These are phyloP conservation scores for Pistacia atlantica DNA, from an alignment of 345 rosid genomes.

Conservation along the genomic window DNA sequence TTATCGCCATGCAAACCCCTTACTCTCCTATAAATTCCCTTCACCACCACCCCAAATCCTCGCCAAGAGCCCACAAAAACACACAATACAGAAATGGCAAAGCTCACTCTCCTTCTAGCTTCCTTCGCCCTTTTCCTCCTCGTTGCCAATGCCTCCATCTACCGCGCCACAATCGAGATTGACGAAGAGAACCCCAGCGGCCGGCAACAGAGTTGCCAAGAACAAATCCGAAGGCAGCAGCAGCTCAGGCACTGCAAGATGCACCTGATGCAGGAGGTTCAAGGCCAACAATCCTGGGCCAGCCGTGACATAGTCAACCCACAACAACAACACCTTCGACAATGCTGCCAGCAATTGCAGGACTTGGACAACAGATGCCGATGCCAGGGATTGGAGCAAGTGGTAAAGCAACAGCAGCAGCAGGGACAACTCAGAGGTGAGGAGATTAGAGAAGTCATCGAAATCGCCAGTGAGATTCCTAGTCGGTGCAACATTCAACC, in stretches of 20 bases:
- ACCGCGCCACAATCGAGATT: conserved; percentile 27
- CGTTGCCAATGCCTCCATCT: conserved; percentile 34
- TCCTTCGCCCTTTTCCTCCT: conserved; percentile 29
- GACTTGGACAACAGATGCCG: conserved; percentile 30
- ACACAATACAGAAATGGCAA: conserved; percentile 23
- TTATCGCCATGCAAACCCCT: conserved; percentile 28
- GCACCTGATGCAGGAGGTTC: conserved; percentile 25
- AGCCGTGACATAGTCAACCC: not conserved
- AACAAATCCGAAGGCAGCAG: conserved; percentile 33
- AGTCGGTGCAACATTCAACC: conserved; percentile 21
- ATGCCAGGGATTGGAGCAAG: conserved; percentile 30
- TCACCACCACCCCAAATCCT: not conserved
- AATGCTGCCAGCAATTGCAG: conserved; percentile 39
- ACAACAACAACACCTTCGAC: conserved; percentile 4
- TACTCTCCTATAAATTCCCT: conserved; percentile 15
- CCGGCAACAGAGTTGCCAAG: conserved; percentile 15
- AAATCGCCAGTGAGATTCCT: conserved; percentile 20
- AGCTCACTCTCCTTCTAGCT: conserved; percentile 26
- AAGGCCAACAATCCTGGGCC: conserved; percentile 1
- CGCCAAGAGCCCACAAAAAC: not conserved
- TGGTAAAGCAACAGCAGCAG: conserved; percentile 4
- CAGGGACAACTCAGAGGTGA: not conserved
- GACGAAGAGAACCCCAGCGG: conserved; percentile 9
- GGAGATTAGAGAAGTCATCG: not conserved
- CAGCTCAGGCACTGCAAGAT: conserved; percentile 39